Evolutionary conservation across 1,139 yeast species (phyloP), one percentile per base, ranked within the genome.

Genomic region (Suhomyces chickasaworum): DNA sequence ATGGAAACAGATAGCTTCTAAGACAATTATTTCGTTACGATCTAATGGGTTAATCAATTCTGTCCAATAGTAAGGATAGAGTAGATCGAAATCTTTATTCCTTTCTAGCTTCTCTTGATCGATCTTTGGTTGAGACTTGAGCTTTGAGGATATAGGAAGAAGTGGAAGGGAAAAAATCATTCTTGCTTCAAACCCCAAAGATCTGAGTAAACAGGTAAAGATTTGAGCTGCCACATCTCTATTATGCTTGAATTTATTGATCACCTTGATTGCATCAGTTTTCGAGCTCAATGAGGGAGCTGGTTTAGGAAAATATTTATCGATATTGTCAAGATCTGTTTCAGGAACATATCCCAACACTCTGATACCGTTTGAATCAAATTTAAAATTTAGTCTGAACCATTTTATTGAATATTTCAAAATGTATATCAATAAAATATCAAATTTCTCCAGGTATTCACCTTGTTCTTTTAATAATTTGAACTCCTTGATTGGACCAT

Each of bases 1-100:
- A 43, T 66, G 66, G 41, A 71, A 71, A 23, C 69, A 59, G 35
- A 63, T 59, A 2, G 68, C 54, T 46, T 71, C 77, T 3, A 71
- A 31, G 0, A 69, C 52, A 12, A 68, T 49, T 0, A 71, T 27
- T 46, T 71, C 71, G 2, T 53, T 45, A 1, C 50, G 49, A 42
- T 70, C 52, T 3, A 66, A 27, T 0, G 77, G 76, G 45, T 70
- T 69, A 2, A 71, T 53, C 3, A 71, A 43, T 50, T 71, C 77
- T 8, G 74, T 69, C 77, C 77, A 71, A 48, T 59, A 70, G 48
- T 70, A 70, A 0, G 77, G 77, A 46, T 65, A 70, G 6, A 71
- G 51, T 12, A 71, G 51, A 49, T 71, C 77, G 47, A 64, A 60
- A 43, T 71, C 77, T 36, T 61, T 64, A 39, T 66, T 71, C 5